phyloP scores from a whole-genome alignment of 352 stramenopile genomes.

The Globisporangium viniferum region DNA sequence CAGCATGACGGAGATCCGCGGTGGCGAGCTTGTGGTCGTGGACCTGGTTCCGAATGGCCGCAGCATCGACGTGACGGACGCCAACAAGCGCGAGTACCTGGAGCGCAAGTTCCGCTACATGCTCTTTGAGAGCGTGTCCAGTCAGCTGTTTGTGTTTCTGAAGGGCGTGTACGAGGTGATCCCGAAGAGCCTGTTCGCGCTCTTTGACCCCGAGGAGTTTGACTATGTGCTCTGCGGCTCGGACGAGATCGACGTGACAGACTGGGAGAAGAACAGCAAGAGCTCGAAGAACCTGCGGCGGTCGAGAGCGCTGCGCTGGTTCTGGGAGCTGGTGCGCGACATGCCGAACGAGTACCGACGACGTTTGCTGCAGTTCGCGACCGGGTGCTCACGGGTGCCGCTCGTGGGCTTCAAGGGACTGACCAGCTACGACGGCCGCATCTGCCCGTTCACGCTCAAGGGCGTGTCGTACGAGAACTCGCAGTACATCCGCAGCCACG shows the following conservation, averaged over 20 bases:
- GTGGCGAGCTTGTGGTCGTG: conserved; percentile 22
- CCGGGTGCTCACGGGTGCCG: conserved; percentile 61
- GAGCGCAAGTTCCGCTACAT: conserved; percentile 88
- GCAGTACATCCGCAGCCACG: conserved; percentile 23
- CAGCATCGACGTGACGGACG: conserved; percentile 78
- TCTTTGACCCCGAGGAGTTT: conserved; percentile 96
- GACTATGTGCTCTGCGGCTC: conserved; percentile 93
- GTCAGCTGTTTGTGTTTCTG: conserved; percentile 75
- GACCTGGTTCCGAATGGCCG: conserved; percentile 41
- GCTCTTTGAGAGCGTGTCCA: conserved; percentile 85
- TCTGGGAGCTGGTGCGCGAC: conserved; percentile 79
- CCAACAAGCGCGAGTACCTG: conserved; percentile 90
- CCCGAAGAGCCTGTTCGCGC: conserved; percentile 75
- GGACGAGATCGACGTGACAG: conserved; percentile 91
- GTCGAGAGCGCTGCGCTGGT: conserved; percentile 36
- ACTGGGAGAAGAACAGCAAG: conserved; percentile 90
- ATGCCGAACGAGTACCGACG: conserved; percentile 52
- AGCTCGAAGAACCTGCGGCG: conserved; percentile 30
- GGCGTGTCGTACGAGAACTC: conserved; percentile 33
- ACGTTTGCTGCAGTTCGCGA: conserved; percentile 64
- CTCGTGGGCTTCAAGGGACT: conserved; percentile 47
- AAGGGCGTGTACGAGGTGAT: conserved; percentile 93
- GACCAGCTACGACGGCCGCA: conserved; percentile 51
- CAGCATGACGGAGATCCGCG: conserved; percentile 20
- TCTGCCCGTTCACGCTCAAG: conserved; percentile 63